Conservation (phyloP, 2,329 filamentous ascomycete genomes). For the Colletotrichum costaricense region DNA sequence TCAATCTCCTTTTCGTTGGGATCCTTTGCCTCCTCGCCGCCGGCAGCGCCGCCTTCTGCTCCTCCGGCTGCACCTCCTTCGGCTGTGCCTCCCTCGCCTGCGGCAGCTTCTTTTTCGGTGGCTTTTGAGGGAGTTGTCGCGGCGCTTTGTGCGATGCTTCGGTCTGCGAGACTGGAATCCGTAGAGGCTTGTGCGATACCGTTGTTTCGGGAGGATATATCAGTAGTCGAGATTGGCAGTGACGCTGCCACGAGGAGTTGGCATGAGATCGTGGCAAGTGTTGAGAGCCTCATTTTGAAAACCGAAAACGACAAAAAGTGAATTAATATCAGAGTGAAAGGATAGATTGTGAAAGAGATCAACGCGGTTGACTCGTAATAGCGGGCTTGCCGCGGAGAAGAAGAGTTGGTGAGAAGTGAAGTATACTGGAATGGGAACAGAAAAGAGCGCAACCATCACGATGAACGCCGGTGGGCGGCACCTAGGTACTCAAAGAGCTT, state of each 20-base stretch:
- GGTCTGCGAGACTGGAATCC: background rate
- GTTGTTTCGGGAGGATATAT: background rate
- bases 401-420: background rate
- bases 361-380: background rate
- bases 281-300: constrained; percentile 19
- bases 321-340: background rate
- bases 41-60: constrained; percentile 15
- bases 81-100: background rate
- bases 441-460: background rate
- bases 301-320: background rate
- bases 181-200: background rate
- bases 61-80: constrained; percentile 5
- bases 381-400: constrained; percentile 4
- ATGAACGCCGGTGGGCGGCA: background rate
- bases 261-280: background rate
- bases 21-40: constrained; percentile 26
- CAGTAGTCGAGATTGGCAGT: background rate
- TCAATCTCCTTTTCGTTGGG: constrained; percentile 44
- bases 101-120: background rate
- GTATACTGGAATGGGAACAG: background rate
- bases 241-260: constrained; percentile 1
- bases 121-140: background rate
- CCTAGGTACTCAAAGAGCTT: background rate
- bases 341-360: background rate
- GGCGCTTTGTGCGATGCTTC: background rate